Base-by-base conservation (phyloP, 164 flowering plant species). In the Buxus sempervirens region DNA sequence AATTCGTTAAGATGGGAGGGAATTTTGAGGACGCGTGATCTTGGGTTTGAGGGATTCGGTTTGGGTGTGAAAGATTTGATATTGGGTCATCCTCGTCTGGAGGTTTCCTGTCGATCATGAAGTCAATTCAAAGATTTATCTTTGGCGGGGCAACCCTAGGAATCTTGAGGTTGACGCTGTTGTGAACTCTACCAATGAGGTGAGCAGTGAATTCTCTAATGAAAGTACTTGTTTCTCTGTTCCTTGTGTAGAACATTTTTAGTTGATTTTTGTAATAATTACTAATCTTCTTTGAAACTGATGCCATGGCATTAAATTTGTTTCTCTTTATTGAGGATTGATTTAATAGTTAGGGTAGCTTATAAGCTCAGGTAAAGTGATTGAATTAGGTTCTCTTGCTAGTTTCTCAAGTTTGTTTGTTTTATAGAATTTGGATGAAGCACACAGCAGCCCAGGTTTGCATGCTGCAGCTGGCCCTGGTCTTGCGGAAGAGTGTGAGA, bases 141-240 rank as follows among this genome's bases (percentile, higher is more conserved):
- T 96, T 54, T 96, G 99, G 99, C 85, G 99, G 28, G 99, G 99
- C 20, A 72, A 93, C 59, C 99, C 99, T 23, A 93, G 99, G 99
- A 88, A 86, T 76, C 88, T 96, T 59, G 99, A 91, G 81, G 98
- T 96, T 7, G 98, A 96, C 90, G 97, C 97, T 54, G 99, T 96
- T 53, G 99, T 96, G 53, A 96, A 96, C 73, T 93, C 99, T 45
- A 84, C 99, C 22, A 93, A 96, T 79, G 99, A 96, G 97, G 97
- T 92, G 68, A 72, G 81, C 63, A 23, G 5, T n/a, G 8, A 9
- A 24, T 6, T 21, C 24, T 41, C 68, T 6, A 32, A 5, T 19
- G n/a, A n/a, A 25, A 64, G 60, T 41, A 41, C n/a, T n/a, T n/a
- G 38, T 32, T 32, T 32, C 38, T 32, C 7, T 32, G 38, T 32